These are phyloP conservation scores for Canavalia gladiata DNA, from an alignment of 306 rosid genomes.

Conservation along the genomic window DNA sequence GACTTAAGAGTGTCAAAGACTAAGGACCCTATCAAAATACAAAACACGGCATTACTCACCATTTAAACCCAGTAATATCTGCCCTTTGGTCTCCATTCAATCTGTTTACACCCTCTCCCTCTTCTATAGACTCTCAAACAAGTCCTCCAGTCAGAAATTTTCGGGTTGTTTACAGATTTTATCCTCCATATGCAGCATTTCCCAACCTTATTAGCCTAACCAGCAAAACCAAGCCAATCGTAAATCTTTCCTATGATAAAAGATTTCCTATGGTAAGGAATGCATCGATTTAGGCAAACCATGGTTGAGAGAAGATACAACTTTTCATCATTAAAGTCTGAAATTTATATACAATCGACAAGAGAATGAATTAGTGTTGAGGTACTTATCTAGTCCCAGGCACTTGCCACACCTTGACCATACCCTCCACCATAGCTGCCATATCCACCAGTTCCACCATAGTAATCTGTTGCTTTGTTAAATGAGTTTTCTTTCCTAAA, in stretches of 20 bases:
- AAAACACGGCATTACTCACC: slow-evolving; percentile 37
- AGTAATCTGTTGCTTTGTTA: slow-evolving; percentile 63
- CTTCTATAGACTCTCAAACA: slow-evolving; percentile 27
- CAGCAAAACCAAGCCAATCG: slow-evolving; percentile 43
- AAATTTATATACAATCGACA: slow-evolving; percentile 59
- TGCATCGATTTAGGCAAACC: slow-evolving; percentile 48
- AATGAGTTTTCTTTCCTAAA: slow-evolving; percentile 67
- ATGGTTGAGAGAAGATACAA: slow-evolving; percentile 47
- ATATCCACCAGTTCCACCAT: slow-evolving; percentile 68
- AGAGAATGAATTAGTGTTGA: slow-evolving; percentile 45
- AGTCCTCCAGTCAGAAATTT: slow-evolving; percentile 41
- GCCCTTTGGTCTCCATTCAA: slow-evolving; percentile 35
- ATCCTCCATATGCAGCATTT: slow-evolving; percentile 47
- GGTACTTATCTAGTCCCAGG: slow-evolving; percentile 77
- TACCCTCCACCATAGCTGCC: slow-evolving; percentile 64
- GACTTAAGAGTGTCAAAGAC: slow-evolving; percentile 17
- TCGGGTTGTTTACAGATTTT: slow-evolving; percentile 37
- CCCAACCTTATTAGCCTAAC: slow-evolving; percentile 45
- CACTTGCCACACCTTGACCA: slow-evolving; percentile 72
- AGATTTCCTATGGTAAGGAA: slow-evolving; percentile 40
- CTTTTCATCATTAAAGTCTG: slow-evolving; percentile 46
- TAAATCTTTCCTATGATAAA: slow-evolving; percentile 44
- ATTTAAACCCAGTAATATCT: slow-evolving; percentile 22
- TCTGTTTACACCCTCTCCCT: slow-evolving; percentile 44
- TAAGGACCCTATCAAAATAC: slow-evolving; percentile 37